Percentiles rank a stretch among this genome's conserved stretches.
Evolutionary conservation across 2,329 filamentous ascomycete genomes (phyloP).

Genomic region (Penicillium decumbens): DNA sequence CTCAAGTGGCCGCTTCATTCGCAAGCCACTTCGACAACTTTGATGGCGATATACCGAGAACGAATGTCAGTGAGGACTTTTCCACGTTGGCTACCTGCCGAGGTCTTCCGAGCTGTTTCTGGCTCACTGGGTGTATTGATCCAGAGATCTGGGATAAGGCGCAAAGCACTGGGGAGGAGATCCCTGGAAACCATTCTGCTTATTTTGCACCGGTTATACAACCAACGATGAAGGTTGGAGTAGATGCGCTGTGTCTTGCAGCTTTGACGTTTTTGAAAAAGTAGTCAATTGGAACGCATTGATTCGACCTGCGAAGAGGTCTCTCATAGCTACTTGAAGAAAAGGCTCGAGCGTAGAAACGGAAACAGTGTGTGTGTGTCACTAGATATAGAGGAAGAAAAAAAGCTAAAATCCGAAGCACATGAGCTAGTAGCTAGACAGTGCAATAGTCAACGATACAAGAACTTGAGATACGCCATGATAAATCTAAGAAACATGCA

Average conservation of each 20-base stretch:
- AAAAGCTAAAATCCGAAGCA: no score
- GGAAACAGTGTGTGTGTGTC: no score
- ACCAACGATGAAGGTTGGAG: slow-evolving; percentile 53
- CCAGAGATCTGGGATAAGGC: slow-evolving; percentile 48
- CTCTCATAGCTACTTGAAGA: no score
- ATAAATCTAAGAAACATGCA: slow-evolving; percentile 1
- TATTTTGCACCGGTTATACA: slow-evolving; percentile 57
- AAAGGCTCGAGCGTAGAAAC: no score
- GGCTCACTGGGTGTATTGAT: slow-evolving; percentile 54
- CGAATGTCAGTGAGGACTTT: slow-evolving; percentile 55
- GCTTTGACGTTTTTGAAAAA: slow-evolving; percentile 44
- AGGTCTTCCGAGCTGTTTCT: slow-evolving; percentile 52
- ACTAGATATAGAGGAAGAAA: no score
- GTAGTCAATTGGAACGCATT: not conserved
- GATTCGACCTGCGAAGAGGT: no score
- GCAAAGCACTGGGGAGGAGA: slow-evolving; percentile 42
- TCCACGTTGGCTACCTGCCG: slow-evolving; percentile 50
- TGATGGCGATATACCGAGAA: slow-evolving; percentile 28
- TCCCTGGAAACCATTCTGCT: slow-evolving; percentile 58
- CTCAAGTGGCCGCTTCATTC: slow-evolving; percentile 46
- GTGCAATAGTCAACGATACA: not conserved
- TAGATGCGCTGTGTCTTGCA: slow-evolving; percentile 50
- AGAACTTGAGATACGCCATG: not conserved
- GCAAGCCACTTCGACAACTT: slow-evolving; percentile 45
- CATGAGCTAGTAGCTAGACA: no score